Conservation (phyloP, 768 basidiomycete species). For the Pholiota molesta region DNA sequence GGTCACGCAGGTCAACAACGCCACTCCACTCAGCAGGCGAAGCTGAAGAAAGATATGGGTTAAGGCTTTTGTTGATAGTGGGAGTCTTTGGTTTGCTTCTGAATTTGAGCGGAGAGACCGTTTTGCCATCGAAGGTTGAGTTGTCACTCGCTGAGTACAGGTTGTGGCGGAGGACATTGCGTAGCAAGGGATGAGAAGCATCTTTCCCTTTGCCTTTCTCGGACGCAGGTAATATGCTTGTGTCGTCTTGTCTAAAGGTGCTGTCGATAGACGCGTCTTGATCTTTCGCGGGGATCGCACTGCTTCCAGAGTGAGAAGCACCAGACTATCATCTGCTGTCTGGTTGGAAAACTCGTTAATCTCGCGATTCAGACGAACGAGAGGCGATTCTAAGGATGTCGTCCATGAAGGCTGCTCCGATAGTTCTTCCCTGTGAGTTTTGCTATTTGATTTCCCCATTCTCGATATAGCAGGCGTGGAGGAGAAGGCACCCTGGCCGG, state of each 20-base stretch:
- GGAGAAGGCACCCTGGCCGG: conserved; percentile 69
- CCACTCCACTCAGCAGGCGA: conserved; percentile 68
- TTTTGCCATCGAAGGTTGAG: conserved; percentile 35
- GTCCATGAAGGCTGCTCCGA: conserved; percentile 69
- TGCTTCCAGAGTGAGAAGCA: conserved; percentile 17
- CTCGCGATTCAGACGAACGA: conserved; percentile 66
- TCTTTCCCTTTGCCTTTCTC: conserved; percentile 54
- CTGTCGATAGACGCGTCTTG: conserved; percentile 20
- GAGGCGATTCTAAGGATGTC: conserved; percentile 74
- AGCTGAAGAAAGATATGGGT: conserved; percentile 61
- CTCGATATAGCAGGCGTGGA: conserved; percentile 75
- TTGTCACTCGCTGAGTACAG: conserved; percentile 43
- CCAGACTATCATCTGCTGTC: conserved; percentile 28
- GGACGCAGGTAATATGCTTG: conserved; percentile 28
- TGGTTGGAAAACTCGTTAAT: conserved; percentile 57
- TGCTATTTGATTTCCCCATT: conserved; percentile 32
- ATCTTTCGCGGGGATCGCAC: neutral
- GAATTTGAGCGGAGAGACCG: conserved; percentile 54
- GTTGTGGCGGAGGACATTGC: conserved; percentile 55
- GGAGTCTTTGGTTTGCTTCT: conserved; percentile 61
- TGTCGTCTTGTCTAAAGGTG: conserved; percentile 23
- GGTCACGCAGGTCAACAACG: conserved; percentile 69
- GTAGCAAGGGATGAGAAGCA: conserved; percentile 42
- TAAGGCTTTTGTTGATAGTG: conserved; percentile 50
- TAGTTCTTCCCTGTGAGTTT: conserved; percentile 40